phyloP scores from a whole-genome alignment of 371 early-diverging fungal genomes.

The Apophysomyces trapeziformis region DNA sequence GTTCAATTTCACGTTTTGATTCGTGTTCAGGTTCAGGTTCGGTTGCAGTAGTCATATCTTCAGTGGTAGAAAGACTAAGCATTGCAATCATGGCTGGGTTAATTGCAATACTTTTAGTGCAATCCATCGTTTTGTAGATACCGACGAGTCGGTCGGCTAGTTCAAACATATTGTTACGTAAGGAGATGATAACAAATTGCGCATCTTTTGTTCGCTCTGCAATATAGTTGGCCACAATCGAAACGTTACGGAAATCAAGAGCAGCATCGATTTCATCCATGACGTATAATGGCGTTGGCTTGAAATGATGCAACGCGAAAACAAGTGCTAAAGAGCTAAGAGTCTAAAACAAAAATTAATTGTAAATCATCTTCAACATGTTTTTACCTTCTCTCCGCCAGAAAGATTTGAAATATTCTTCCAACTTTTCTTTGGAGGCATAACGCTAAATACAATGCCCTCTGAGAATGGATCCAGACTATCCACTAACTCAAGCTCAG shows the following conservation, averaged over 20 bases:
- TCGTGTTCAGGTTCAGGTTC: no score
- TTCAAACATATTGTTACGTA: slow-evolving; percentile 99
- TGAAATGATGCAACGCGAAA: slow-evolving; percentile 99
- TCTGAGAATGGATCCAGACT: slow-evolving; percentile 99
- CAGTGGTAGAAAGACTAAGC: slow-evolving; percentile 4
- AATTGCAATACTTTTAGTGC: slow-evolving; percentile 86
- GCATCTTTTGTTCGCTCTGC: slow-evolving; percentile 97
- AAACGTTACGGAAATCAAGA: slow-evolving; percentile 99
- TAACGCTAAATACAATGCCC: slow-evolving; percentile 98
- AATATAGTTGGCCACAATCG: slow-evolving; percentile 99
- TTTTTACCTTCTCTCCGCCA: slow-evolving; percentile 97
- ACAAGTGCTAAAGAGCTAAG: slow-evolving; percentile 98
- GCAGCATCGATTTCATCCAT: slow-evolving; percentile 99
- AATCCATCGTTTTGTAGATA: slow-evolving; percentile 97
- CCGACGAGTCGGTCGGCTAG: slow-evolving; percentile 98
- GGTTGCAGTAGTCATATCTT: no score
- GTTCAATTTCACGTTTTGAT: no score
- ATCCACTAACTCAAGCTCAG: slow-evolving; percentile 99
- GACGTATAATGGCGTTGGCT: slow-evolving; percentile 99
- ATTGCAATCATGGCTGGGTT: slow-evolving; percentile 62
- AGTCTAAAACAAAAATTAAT: slow-evolving; percentile 63
- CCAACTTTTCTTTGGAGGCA: slow-evolving; percentile 99
- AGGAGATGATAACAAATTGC: slow-evolving; percentile 99
- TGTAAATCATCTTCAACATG: neutral
- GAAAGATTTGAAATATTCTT: slow-evolving; percentile 99